Evolutionary conservation across 2,329 filamentous ascomycete genomes (phyloP), one percentile per base, ranked within the genome.

Genomic region (Nemania diffusa): DNA sequence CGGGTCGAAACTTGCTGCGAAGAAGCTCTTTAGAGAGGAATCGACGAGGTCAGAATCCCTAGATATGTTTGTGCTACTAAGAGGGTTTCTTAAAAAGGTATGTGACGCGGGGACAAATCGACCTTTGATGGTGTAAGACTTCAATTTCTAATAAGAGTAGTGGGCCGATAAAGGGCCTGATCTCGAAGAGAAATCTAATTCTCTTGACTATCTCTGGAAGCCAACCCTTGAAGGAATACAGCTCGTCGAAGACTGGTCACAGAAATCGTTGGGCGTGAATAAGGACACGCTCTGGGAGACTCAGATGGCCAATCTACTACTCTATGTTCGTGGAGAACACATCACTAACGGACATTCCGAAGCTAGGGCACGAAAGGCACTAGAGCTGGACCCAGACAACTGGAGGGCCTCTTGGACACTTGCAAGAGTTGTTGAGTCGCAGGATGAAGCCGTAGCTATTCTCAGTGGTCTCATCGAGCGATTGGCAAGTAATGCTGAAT

Each of bases 161-260:
- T 11, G 29, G 4, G 7, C 51, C 13, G 1, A n/a, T 32, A 15
- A 34, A 34, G 27, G n/a, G 5, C n/a, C 8, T 4, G 11, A 53
- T n/a, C 6, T 32, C 29, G 29, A 15, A 29, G 29, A 53, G 17
- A 32, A 9, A 20, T 17, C 17, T 2, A 53, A 37, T 13, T 37
- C n/a, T 17, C n/a, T 22, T 7, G 9, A 53, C 5, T 17, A 22
- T 37, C 7, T 53, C 27, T 53, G 29, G 26, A 34, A 53, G 5
- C 51, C 51, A 20, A 53, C 51, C n/a, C 11, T 53, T 7, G 51
- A 53, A 22, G 29, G 2, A 11, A 13, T 53, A 11, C 6, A 13
- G 5, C n/a, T 53, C 11, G 51, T 53, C 29, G 51, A 53, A 53
- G 51, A 34, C 29, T 53, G 51, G 51, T 53, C 51, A 29, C 17